Evolutionary conservation across 345 rosid species (phyloP).

Genomic region (Boechera stricta): DNA sequence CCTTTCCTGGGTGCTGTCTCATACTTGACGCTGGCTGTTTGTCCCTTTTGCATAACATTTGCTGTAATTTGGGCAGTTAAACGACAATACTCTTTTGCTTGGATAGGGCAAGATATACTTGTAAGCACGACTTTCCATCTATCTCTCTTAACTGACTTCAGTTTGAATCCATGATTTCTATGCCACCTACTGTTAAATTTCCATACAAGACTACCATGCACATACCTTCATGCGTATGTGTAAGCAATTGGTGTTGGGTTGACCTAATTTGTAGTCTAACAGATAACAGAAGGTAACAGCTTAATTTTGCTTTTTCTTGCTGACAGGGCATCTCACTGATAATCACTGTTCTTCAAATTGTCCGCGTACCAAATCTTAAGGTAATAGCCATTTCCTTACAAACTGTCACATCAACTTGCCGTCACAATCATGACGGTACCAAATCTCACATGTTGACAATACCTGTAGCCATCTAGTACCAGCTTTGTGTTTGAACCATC

Average conservation of each 20-base stretch:
- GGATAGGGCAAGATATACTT: slow-evolving; percentile 99
- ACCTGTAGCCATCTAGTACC: slow-evolving; percentile 3
- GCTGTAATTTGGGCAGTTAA: slow-evolving; percentile 87
- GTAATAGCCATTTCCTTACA: slow-evolving; percentile 45
- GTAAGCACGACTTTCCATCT: slow-evolving; percentile 56
- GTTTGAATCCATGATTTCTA: slow-evolving; percentile 16
- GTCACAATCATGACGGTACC: neutral
- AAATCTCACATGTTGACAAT: neutral
- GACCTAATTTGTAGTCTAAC: neutral
- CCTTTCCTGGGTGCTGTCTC: slow-evolving; percentile 92
- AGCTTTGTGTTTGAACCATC: slow-evolving; percentile 9
- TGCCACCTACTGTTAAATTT: slow-evolving; percentile 5
- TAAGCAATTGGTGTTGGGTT: too few relatives aligned
- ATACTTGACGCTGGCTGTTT: slow-evolving; percentile 78
- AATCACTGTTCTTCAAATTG: slow-evolving; percentile 94
- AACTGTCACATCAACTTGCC: neutral
- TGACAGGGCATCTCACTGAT: slow-evolving; percentile 91
- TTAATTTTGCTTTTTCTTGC: slow-evolving; percentile 13
- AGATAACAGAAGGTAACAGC: slow-evolving; percentile 13
- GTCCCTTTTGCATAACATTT: slow-evolving; percentile 94
- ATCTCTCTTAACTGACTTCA: slow-evolving; percentile 11
- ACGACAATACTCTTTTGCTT: slow-evolving; percentile 72
- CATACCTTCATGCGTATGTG: neutral
- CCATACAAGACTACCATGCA: neutral
- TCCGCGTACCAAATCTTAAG: slow-evolving; percentile 95